Conservation (phyloP, 306 rosid species). For the Inga oerstediana region DNA sequence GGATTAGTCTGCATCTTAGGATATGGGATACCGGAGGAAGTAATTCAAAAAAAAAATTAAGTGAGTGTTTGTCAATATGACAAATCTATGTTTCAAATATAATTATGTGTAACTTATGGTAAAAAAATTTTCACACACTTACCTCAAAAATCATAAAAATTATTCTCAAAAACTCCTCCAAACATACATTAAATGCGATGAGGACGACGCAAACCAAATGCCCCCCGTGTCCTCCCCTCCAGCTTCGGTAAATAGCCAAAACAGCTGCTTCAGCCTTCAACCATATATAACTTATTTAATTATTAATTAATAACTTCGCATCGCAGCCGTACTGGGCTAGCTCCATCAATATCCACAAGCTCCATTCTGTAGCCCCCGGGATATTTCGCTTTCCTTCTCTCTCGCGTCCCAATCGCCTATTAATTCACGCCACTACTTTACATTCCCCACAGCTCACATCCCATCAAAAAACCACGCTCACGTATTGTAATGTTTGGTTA, state of each 20-base stretch:
- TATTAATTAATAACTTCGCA: background rate
- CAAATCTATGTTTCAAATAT: too few relatives aligned
- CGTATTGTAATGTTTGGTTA: background rate
- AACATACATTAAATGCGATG: background rate
- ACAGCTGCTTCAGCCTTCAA: background rate
- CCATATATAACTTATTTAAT: background rate
- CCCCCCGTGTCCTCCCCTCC: background rate
- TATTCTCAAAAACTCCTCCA: too few relatives aligned
- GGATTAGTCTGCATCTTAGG: too few relatives aligned
- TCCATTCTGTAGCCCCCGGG: slow-evolving; percentile 20
- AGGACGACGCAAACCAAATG: slow-evolving; percentile 13
- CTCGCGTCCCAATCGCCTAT: background rate
- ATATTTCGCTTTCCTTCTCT: background rate
- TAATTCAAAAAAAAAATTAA: too few relatives aligned
- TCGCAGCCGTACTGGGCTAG: background rate
- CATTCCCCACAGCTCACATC: background rate
- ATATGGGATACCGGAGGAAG: too few relatives aligned
- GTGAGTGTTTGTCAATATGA: too few relatives aligned
- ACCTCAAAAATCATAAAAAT: too few relatives aligned
- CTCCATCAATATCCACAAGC: background rate
- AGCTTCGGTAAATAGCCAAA: background rate
- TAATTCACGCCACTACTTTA: background rate
- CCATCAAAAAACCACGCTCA: background rate
- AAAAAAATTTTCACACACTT: too few relatives aligned
- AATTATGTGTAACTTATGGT: too few relatives aligned